Evolutionary conservation across 2,329 filamentous ascomycete species (phyloP).

Genomic region (Aspergillus pseudoglaucus): DNA sequence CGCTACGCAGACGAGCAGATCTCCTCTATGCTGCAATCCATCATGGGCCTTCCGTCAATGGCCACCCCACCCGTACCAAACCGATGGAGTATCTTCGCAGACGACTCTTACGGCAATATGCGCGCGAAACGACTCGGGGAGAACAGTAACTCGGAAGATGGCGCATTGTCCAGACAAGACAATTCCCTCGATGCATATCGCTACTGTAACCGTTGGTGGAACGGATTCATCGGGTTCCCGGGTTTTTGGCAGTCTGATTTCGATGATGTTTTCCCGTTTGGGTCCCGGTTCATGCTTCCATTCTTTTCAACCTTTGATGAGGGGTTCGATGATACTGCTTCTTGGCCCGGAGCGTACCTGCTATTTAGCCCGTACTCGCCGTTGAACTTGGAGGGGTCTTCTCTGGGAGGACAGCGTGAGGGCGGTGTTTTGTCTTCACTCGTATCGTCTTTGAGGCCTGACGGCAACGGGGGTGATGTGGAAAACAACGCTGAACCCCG

Average conservation of each 20-base stretch:
- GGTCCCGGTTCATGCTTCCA: conserved; percentile 23
- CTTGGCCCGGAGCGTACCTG: conserved; percentile 39
- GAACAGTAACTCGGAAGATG: conserved; percentile 1
- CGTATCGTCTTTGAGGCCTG: conserved; percentile 28
- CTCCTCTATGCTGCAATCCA: conserved; percentile 47
- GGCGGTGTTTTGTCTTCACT: conserved; percentile 28
- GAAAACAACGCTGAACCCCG: conserved; percentile 26
- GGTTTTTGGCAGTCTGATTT: conserved; percentile 27
- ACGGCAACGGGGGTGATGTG: conserved; percentile 19
- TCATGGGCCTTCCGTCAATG: conserved; percentile 42
- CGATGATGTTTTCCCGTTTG: conserved; percentile 24
- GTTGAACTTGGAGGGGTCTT: conserved; percentile 42
- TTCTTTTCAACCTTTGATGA: conserved; percentile 18
- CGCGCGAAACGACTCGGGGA: conserved; percentile 12
- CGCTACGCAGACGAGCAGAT: conserved; percentile 55
- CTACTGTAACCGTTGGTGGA: conserved; percentile 7
- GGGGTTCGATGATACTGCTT: conserved; percentile 28
- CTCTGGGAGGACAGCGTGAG: conserved; percentile 15
- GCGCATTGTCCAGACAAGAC: conserved; percentile 3
- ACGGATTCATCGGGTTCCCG: conserved; percentile 3
- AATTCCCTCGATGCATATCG: conserved; percentile 20
- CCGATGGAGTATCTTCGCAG: conserved; percentile 30
- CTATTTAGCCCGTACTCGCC: conserved; percentile 50
- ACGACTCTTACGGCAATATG: conserved; percentile 19
- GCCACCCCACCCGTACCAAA: conserved; percentile 24